Evolutionary conservation across 1,284 basidiomycete species (phyloP).

Genomic region (Cryptococcus depauperatus): DNA sequence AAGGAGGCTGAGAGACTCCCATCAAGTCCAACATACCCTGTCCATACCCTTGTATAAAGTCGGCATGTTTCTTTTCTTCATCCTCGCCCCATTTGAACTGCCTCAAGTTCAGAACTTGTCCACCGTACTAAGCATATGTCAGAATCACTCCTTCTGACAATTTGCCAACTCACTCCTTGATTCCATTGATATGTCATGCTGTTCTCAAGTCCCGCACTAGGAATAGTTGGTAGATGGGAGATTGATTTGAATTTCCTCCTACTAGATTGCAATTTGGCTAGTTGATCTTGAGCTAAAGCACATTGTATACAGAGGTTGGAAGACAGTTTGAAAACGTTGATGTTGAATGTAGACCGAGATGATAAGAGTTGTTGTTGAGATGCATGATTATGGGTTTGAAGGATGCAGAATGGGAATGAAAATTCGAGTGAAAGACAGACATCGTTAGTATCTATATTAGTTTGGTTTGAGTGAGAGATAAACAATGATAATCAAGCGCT

Average conservation of each 20-base stretch:
- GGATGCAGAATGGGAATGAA: not conserved
- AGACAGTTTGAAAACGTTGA: too few species aligned
- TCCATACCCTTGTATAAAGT: slow-evolving; percentile 2
- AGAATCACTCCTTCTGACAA: too few species aligned
- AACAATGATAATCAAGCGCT: too few species aligned
- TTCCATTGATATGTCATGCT: slow-evolving; percentile 17
- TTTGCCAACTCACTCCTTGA: slow-evolving; percentile 14
- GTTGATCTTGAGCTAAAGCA: too few species aligned
- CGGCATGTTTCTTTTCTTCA: slow-evolving; percentile 7
- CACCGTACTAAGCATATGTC: too few species aligned
- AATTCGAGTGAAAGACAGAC: not conserved
- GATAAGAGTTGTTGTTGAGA: too few species aligned
- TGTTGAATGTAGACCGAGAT: too few species aligned
- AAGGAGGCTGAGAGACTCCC: slow-evolving; percentile 6
- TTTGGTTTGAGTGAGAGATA: not conserved
- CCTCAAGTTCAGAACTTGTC: too few species aligned
- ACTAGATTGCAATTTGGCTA: not conserved
- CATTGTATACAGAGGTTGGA: too few species aligned
- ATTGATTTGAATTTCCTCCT: slow-evolving; percentile 7
- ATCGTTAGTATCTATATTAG: too few species aligned
- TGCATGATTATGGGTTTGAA: too few species aligned
- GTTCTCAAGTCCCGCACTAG: slow-evolving; percentile 11
- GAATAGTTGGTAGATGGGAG: slow-evolving; percentile 15
- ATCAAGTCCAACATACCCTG: slow-evolving; percentile 11
- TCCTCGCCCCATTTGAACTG: too few species aligned